Conservation (phyloP, 257 asterid species). For the Gentiana macrophylla region DNA sequence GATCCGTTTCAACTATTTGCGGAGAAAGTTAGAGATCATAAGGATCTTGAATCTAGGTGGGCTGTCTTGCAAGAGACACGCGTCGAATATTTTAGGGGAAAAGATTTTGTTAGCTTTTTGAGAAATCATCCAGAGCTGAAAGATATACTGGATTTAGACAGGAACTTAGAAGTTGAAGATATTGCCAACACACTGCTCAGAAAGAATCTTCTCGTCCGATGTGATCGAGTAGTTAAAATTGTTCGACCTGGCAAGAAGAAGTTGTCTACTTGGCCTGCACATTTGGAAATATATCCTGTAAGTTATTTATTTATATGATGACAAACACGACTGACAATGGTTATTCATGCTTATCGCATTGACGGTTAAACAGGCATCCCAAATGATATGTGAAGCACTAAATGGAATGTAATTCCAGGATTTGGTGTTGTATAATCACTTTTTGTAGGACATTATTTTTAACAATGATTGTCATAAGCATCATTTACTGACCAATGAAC, state of each 20-base stretch:
- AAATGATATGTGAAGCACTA: neutral
- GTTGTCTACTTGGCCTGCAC: constrained; percentile 97
- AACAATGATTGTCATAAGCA: no score
- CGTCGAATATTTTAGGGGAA: constrained; percentile 93
- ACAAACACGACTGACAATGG: no score
- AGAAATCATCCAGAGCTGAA: constrained; percentile 70
- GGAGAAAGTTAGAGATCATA: constrained; percentile 94
- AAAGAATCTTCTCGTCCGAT: constrained; percentile 80
- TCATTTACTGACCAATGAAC: no score
- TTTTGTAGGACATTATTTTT: no score
- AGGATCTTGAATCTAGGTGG: constrained; percentile 95
- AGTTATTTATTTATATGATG: constrained; percentile 19
- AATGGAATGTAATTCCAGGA: neutral
- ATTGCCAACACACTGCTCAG: constrained; percentile 63
- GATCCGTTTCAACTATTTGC: constrained; percentile 83
- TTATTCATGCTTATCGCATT: no score
- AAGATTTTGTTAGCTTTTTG: constrained; percentile 75
- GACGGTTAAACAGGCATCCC: no score
- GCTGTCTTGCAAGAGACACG: constrained; percentile 97
- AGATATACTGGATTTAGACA: constrained; percentile 69
- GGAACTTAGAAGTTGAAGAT: constrained; percentile 65
- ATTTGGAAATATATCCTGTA: constrained; percentile 77
- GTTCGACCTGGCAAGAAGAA: constrained; percentile 94
- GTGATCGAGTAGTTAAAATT: constrained; percentile 91
- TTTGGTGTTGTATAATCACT: no score